Conservation (phyloP, 116 monocot genomes). For the Papilionanthe hybrid region DNA sequence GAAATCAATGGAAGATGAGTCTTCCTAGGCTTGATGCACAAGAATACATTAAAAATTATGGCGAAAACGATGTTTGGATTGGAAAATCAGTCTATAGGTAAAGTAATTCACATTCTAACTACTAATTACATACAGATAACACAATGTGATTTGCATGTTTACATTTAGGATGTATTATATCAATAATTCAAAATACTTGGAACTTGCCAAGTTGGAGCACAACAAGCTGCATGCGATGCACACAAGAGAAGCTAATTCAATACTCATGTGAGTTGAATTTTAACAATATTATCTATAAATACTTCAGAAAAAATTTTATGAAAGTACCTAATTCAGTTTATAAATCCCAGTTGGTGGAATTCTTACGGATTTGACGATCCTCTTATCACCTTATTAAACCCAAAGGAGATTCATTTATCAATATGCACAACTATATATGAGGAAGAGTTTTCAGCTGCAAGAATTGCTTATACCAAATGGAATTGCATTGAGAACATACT, state of each 20-base stretch:
- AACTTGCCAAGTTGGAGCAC: background rate
- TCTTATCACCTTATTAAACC: constrained; percentile 12
- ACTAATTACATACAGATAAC: background rate
- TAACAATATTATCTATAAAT: background rate
- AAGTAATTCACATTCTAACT: background rate
- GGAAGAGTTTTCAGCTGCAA: constrained; percentile 7
- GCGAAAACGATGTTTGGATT: constrained; percentile 27
- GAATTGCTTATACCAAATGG: constrained; percentile 28
- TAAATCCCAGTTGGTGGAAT: constrained; percentile 23
- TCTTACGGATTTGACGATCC: constrained; percentile 15
- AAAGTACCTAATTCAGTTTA: background rate
- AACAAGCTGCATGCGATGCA: background rate
- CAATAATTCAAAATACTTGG: background rate
- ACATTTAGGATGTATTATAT: constrained; percentile 14
- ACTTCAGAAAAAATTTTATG: background rate
- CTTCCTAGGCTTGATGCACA: constrained; percentile 15
- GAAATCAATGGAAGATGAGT: constrained; percentile 17
- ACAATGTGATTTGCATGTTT: background rate
- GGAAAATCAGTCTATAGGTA: constrained; percentile 19
- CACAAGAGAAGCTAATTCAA: background rate
- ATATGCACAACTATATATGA: constrained; percentile 26
- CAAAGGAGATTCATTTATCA: constrained; percentile 22
- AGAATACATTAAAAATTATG: constrained; percentile 23
- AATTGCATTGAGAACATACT: constrained; percentile 27
- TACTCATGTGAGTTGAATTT: background rate